Evolutionary conservation across 169 alveolate genomes (phyloP).

Genomic region (Sarcocystis neurona): DNA sequence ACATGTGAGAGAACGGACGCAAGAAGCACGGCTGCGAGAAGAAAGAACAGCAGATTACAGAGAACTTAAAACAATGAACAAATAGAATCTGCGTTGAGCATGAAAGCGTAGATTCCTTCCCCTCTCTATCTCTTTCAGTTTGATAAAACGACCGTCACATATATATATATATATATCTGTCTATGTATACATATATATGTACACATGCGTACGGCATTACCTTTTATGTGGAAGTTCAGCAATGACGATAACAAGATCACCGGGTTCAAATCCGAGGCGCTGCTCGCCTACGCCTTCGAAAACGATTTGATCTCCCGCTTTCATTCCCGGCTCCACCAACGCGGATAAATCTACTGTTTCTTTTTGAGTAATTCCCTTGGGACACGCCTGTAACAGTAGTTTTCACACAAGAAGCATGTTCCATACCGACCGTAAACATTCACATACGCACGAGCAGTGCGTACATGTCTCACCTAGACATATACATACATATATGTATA

Average conservation of each 20-base stretch:
- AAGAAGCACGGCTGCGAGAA: neutral
- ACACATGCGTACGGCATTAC: neutral
- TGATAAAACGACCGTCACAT: too few relatives aligned
- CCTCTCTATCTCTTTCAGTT: too few relatives aligned
- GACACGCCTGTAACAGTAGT: constrained; percentile 62
- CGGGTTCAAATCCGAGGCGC: constrained; percentile 68
- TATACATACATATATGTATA: too few relatives aligned
- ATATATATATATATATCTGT: too few relatives aligned
- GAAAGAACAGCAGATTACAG: neutral
- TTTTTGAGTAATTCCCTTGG: constrained; percentile 70
- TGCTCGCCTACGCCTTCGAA: constrained; percentile 76
- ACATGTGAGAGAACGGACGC: neutral
- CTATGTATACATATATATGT: neutral
- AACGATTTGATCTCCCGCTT: constrained; percentile 66
- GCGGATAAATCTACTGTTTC: constrained; percentile 68
- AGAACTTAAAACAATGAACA: too few relatives aligned
- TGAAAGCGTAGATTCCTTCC: too few relatives aligned
- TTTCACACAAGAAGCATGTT: neutral
- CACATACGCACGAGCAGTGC: too few relatives aligned
- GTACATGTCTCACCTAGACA: too few relatives aligned
- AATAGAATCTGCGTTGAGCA: too few relatives aligned
- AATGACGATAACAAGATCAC: constrained; percentile 66
- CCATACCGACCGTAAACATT: too few relatives aligned
- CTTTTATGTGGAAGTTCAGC: constrained; percentile 67
- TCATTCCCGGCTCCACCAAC: constrained; percentile 71